Base-by-base conservation (phyloP, 2,329 filamentous ascomycete genomes). In the Scedosporium dehoogii region DNA sequence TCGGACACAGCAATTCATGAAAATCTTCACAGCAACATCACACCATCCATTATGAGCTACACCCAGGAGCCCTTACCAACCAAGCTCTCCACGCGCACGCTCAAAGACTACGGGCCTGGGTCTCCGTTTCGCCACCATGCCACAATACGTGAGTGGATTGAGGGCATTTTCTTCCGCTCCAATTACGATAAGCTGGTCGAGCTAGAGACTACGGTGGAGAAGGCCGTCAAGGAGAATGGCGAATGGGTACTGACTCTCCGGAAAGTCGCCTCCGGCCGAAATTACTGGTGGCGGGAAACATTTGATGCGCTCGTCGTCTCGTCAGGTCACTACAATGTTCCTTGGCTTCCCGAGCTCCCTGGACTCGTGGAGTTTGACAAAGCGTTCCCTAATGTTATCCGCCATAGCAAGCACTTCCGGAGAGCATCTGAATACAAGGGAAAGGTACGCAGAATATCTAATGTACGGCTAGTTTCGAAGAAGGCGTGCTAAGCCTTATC, bases 11-110 rank as follows among this genome's bases (percentile, higher is more conserved):
- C 80, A 1, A 75, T 84, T 25, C 84, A 87, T 65, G 79, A 81
- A 12, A 74, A 79, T n/a, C 71, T 86, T 23, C 81, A 86, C 65
- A 85, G 81, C 38, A 86, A 86, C 67, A 81, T 86, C 60, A 79
- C 79, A 51, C 77, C 78, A 0, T 70, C 74, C 4, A 77, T 81
- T 6, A 86, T 86, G 83, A 75, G 76, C 7, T 86, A 79, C 65
- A 81, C 81, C 0, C 76, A 82, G 63, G 81, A 85, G 62, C 75
- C 76, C 0, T 71, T 74, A 48, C 78, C 82, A 0, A 68, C 72
- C 6, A 71, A 74, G 25, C 70, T 77, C 16, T 78, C 78, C 1
- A 66, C 77, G 27, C 71, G 73, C 51, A 77, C 75, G 21, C 71
- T 81, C 44, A 67, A 72, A 21, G 70, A 78, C n/a, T 80, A 85